Evolutionary conservation across 1,284 basidiomycete species (phyloP), one percentile per base, ranked within the genome.

Genomic region (Sanghuangporus sanghuang): DNA sequence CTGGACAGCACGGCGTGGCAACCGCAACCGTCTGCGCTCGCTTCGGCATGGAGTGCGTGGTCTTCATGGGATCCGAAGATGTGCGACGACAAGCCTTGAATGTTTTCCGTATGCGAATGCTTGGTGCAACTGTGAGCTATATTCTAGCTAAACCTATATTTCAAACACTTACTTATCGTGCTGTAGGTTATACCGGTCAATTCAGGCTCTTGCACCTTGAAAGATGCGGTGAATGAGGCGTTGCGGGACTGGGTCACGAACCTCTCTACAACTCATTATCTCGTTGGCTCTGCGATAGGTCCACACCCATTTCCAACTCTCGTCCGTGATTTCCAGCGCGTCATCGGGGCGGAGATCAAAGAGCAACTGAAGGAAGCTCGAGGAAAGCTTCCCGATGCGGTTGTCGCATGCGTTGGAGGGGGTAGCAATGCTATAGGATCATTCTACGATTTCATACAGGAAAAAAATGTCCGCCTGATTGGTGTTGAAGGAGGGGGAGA

Each of bases 61-160:
- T 99, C 69, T 99, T 96, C 79, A 99, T 99, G 96, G 97, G 97
- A 61, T 87, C 93, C n/a, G 96, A 98, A 76, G 97, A 99, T 75
- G 96, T 98, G 23, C 85, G 95, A 44, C 83, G 97, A 49, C 97
- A 99, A 76, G 91, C 93, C 14, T 78, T 99, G 70, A 99, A 99
- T 77, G 97, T 98, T 36, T 98, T 98, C 86, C 85, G 96, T 61
- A 99, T 99, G 74, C 88, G 91, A 73, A 98, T 98, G 95, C 83
- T 99, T 38, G 97, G 97, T 63, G 97, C 85, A 61, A 95, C 91
- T 77, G 92, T 91, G 67, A 66, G 71, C 61, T 14, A 35, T 35
- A 46, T 46, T 18, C 2, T n/a, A 16, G 21, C 21, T 18, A 42
- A 46, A 11, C 44, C 56, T 52, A 54, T 23, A 14, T 42, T 23